A percentile compares a stretch with the other conserved stretches of the same genome.
Evolutionary conservation across 257 asterid species (phyloP).

Genomic region (Thymus mandschuricus): DNA sequence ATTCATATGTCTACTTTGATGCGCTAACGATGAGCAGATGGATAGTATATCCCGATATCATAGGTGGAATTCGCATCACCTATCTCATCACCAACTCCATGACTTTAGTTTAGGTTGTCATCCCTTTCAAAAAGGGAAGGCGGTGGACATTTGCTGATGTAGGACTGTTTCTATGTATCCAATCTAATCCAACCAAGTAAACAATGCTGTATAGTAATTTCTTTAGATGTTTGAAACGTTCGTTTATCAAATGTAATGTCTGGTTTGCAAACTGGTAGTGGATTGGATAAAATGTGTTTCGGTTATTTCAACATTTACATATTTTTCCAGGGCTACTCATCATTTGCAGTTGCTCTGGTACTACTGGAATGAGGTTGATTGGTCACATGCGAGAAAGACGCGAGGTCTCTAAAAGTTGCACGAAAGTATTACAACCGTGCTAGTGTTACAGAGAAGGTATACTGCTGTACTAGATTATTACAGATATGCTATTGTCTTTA

Average conservation of each 20-base stretch:
- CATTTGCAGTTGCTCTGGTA: slow-evolving; percentile 83
- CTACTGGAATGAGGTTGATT: slow-evolving; percentile 79
- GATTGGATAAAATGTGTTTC: background rate
- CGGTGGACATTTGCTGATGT: background rate
- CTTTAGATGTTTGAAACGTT: slow-evolving; percentile 5
- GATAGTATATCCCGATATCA: too few species aligned
- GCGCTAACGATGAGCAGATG: too few species aligned
- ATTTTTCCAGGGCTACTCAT: slow-evolving; percentile 79
- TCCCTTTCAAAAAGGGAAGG: background rate
- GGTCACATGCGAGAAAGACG: slow-evolving; percentile 86
- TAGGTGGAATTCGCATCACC: too few species aligned
- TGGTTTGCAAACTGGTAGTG: background rate
- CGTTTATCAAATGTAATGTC: background rate
- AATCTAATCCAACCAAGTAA: background rate
- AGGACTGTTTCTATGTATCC: background rate
- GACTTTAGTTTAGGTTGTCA: background rate
- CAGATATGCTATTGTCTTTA: too few species aligned
- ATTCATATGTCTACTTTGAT: too few species aligned
- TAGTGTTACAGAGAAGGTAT: too few species aligned
- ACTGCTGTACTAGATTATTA: too few species aligned
- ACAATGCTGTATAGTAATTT: background rate
- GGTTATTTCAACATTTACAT: slow-evolving; percentile 2
- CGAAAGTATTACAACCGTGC: too few species aligned
- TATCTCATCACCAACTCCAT: background rate
- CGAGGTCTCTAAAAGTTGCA: too few species aligned